Evolutionary conservation across 495 filamentous ascomycete species (phyloP), one percentile per base, ranked within the genome.

Genomic region (Penicillium cinerascens): DNA sequence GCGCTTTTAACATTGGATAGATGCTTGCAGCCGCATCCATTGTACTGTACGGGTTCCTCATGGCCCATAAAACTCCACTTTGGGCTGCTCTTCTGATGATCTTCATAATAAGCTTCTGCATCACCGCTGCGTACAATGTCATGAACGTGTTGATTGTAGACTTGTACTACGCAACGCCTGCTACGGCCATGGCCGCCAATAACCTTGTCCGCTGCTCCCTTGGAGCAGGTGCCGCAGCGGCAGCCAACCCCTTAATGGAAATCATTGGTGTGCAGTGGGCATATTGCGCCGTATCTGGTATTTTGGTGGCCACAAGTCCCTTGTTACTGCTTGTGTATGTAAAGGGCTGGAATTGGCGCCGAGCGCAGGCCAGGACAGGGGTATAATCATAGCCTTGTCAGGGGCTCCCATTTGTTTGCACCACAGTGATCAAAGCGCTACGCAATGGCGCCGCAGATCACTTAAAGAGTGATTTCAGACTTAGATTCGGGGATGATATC

Each of bases 121-220:
- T 83, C 15, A 82, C 81, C 0, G 79, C 75, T 1, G 72, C 76
- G 2, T 83, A 82, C 50, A 78, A 77, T 66, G 27, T 65, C 57
- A 49, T 49, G 52, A 70, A 68, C 45, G 50, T 64, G 4, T 49
- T 68, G 4, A 56, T 89, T 11, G 77, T 88, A 3, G 87, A 89
- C 47, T 67, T 88, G 23, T 81, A 86, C 53, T 81, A 80, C 4
- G 61, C 68, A 0, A 77, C 67, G 0, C 83, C 86, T 0, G 81
- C 80, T 0, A 82, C 86, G 0, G 85, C 81, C 0, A 83, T 84
- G 25, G 86, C 87, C 6, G 82, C 84, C 1, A 87, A 86, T 53
- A 90, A 91, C 59, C 67, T 91, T 8, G 79, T 82, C 0, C 68
- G 86, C 6, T 90, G 86, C 55, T 61, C 83, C 36, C 58, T 89